These are phyloP conservation scores for Scedosporium aurantiacum DNA, from an alignment of 2,329 filamentous ascomycete genomes.

Conservation along the genomic window DNA sequence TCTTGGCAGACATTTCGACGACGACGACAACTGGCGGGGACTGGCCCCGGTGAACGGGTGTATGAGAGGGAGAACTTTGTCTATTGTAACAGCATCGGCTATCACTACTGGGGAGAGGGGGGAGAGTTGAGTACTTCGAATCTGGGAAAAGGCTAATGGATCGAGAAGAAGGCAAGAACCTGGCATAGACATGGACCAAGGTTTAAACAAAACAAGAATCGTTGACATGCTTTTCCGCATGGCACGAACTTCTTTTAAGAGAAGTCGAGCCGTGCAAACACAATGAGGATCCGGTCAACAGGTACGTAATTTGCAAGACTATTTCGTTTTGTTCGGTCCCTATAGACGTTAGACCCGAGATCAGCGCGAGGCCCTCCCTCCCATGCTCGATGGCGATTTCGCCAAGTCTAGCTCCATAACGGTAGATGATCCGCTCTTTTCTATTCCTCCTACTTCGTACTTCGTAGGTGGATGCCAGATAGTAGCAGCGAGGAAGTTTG, in stretches of 20 bases:
- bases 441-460: not conserved
- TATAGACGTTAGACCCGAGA: not conserved
- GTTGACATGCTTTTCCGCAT: not conserved
- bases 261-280: not conserved
- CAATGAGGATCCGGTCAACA: not conserved
- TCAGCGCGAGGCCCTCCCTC: not conserved
- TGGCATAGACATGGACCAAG: no score
- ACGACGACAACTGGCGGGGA: no score
- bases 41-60: not conserved
- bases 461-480: not conserved
- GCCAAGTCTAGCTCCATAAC: not conserved
- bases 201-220: no score
- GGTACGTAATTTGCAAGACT: not conserved
- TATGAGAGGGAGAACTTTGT: not conserved
- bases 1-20: slow-evolving; percentile 3
- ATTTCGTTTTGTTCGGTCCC: not conserved
- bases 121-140: not conserved
- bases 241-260: not conserved
- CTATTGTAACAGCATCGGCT: not conserved
- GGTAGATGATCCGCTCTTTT: not conserved
- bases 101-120: not conserved
- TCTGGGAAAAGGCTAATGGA: not conserved
- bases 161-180: no score
- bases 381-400: not conserved
- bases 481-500: not conserved